Evolutionary conservation across 208 protist species (phyloP).

Genomic region (Leishmania major): DNA sequence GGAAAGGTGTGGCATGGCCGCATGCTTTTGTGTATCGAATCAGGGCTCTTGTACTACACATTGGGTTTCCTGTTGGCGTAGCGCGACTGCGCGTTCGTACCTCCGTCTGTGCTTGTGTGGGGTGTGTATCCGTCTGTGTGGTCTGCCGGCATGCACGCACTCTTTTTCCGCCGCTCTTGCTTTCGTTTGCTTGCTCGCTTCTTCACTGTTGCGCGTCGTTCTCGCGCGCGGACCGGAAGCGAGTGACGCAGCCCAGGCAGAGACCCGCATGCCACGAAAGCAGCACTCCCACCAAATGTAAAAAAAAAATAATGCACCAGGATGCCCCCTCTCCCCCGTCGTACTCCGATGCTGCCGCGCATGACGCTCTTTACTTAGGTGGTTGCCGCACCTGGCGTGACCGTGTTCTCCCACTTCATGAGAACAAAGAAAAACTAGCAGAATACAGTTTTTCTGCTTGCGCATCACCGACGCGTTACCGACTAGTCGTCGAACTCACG

Average conservation of each 20-base stretch:
- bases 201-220: background rate
- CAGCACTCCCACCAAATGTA: background rate
- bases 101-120: background rate
- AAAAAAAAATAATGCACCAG: background rate
- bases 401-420: background rate
- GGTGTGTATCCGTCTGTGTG: background rate
- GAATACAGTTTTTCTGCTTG: background rate
- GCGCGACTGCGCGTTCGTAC: background rate
- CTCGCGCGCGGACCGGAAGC: background rate
- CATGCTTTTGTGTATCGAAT: conserved; percentile 2
- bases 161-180: background rate
- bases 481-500: background rate
- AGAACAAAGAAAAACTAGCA: background rate
- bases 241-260: background rate
- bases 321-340: background rate
- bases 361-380: background rate
- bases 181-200: background rate
- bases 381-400: background rate
- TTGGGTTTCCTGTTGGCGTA: conserved; percentile 13
- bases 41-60: conserved; percentile 1
- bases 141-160: background rate
- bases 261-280: background rate
- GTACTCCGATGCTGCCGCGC: background rate
- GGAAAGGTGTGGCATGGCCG: background rate
- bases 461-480: background rate